Evolutionary conservation across 192 early-diverging fungal genomes (phyloP).

Genomic region (Coemansia sp.): DNA sequence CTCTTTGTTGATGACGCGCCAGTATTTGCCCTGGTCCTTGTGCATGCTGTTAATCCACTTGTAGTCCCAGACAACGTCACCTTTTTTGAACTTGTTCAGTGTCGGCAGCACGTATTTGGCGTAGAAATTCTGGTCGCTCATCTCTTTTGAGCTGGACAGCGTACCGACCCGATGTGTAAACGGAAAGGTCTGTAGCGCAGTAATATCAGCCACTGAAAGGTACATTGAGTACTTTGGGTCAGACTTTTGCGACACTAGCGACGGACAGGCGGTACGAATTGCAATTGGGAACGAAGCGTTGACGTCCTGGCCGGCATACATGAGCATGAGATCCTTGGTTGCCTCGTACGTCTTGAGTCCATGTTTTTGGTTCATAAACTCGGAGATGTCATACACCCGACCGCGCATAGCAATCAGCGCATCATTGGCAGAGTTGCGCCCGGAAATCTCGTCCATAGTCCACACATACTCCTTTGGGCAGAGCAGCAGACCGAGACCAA

Average conservation of each 20-base stretch:
- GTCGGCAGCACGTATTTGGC: constrained; percentile 32
- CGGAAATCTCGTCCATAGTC: constrained; percentile 62
- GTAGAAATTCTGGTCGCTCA: constrained; percentile 39
- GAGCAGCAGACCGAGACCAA: constrained; percentile 69
- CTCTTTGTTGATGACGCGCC: constrained; percentile 61
- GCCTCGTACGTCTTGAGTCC: constrained; percentile 39
- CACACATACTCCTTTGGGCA: constrained; percentile 73
- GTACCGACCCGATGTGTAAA: constrained; percentile 39
- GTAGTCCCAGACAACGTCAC: constrained; percentile 59
- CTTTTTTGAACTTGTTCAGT: constrained; percentile 51
- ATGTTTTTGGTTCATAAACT: constrained; percentile 52
- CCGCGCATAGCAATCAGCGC: constrained; percentile 69
- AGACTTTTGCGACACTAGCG: constrained; percentile 27
- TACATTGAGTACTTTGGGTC: constrained; percentile 40
- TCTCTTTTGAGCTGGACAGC: constrained; percentile 30
- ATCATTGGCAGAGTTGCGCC: constrained; percentile 50
- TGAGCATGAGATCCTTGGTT: constrained; percentile 43
- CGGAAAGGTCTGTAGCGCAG: constrained; percentile 24
- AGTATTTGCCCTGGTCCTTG: constrained; percentile 53
- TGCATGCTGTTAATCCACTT: constrained; percentile 58
- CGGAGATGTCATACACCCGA: constrained; percentile 71
- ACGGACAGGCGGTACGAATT: constrained; percentile 57
- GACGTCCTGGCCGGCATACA: constrained; percentile 52
- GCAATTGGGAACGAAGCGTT: constrained; percentile 64
- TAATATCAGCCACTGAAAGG: constrained; percentile 31